Base-by-base conservation (phyloP, 116 monocot species). In the Phalaenopsis hybrid region DNA sequence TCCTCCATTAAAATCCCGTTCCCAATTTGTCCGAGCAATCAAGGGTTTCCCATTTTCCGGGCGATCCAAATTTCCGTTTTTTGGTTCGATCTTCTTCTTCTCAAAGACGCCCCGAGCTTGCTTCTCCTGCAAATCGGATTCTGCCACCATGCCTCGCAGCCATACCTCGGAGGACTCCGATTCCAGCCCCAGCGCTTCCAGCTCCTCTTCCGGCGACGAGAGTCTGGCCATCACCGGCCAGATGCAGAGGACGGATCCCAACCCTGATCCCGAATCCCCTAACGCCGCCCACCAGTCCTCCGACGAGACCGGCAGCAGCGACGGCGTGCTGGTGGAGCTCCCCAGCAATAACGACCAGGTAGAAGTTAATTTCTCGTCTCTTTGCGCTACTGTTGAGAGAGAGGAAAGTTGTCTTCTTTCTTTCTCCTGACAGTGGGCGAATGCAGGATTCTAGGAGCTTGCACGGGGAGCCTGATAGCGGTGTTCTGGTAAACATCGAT, bases 291-390 rank as follows among this genome's bases (percentile, higher is more conserved):
- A 76, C 20, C 77, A 79, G 50, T 86, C 85, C 17, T 85, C 89
- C 61, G 88, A 89, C 63, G 85, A 84, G 69, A 81, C 86, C 52
- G 88, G 85, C 57, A 87, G 86, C 79, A 97, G 97, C 86, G 97
- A 97, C 57, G 97, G 91, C 33, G 97, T 97, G n/a, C 94, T 97
- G 18, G 97, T 97, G 5, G 94, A 97, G 84, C 87, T 89, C 76
- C 97, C 97, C 46, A 77, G 79, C 57, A 84, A 86, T 52, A 80
- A 76, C 12, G 86, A 88, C 80, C 91, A 87, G 83, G 92, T 89
- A 81, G 34, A 11, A 1, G 2, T 13, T 55, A 2, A 20, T 76
- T 48, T 46, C 6, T 20, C 44, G 18, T 55, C 13, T 25, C 51
- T 78, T 68, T 69, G 68, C 61, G 57, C 5, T 16, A 3, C 4